These are phyloP conservation scores for Talaromyces stipitatus DNA, from an alignment of 495 filamentous ascomycete genomes.

Conservation along the genomic window DNA sequence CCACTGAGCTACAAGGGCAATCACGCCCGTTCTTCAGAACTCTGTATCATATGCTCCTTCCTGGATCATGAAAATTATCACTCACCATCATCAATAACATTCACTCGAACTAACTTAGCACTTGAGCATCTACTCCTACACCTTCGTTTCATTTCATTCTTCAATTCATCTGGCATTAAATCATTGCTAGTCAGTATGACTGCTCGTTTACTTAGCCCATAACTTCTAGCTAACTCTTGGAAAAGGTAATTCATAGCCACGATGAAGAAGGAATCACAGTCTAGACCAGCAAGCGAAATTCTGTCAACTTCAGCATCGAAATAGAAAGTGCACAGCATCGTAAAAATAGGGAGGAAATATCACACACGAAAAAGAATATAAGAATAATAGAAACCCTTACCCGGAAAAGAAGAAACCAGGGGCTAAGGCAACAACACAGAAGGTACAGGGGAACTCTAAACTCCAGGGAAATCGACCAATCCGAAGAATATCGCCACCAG, in stretches of 20 bases:
- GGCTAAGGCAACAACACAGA: conserved; percentile 6
- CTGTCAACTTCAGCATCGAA: background rate
- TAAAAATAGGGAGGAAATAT: conserved; percentile 3
- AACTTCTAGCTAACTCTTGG: conserved; percentile 1
- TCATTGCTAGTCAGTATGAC: background rate
- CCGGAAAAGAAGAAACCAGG: conserved; percentile 3
- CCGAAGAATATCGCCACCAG: conserved; percentile 6
- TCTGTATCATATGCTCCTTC: no score
- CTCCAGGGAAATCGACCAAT: conserved; percentile 2
- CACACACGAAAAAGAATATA: conserved; percentile 5
- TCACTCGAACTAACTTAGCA: background rate
- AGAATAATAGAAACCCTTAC: background rate
- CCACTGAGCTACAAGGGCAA: no score
- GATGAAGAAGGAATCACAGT: background rate
- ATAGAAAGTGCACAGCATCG: background rate
- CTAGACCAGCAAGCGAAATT: conserved; percentile 3
- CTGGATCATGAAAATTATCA: no score
- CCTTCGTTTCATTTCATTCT: background rate
- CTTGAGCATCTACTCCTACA: background rate
- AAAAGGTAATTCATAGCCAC: background rate
- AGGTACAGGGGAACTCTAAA: background rate
- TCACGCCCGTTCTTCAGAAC: no score
- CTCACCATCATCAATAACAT: background rate
- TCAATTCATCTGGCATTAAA: background rate
- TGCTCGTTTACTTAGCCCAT: conserved; percentile 5